Evolutionary conservation across 345 rosid genomes (phyloP), one percentile per base, ranked within the genome.

Genomic region (Linum usitatissimum): DNA sequence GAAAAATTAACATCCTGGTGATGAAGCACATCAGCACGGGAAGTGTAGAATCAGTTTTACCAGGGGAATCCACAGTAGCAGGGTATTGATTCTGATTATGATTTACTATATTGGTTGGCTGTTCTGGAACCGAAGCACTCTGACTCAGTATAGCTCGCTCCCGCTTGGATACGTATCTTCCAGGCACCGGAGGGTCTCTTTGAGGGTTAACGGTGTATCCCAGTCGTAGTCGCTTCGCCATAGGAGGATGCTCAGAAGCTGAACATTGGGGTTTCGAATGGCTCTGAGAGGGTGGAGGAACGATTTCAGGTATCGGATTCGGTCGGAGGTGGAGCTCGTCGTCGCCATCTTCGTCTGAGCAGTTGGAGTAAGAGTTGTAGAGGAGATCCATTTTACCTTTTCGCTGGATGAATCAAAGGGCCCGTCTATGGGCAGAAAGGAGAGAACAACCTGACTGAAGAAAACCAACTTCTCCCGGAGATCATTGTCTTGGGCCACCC

Each of bases 91-190:
- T 66, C 21, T 30, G 55, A 48, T 12, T 30, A 36, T 4, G 36
- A 3, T 31, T 31, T 31, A 31, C 36, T 31, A 31, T 48, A 6
- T 56, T 15, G 15, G 79, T 14, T 34, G 39, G 8, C 12, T 42
- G 49, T 42, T 42, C 28, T 6, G 62, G 12, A 30, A 42, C 38
- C 23, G 23, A 10, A 38, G 56, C 9, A 42, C 60, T 9, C 42
- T 64, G 73, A 15, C 68, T 68, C 30, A 60, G 28, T 31, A 80
- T 69, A 5, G 83, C 81, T 57, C 84, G 66, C 70, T 93, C 94
- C 73, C 91, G 77, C 78, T 83, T 84, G 18, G 90, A 87, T 19
- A 92, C 55, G 70, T 86, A 84, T 64, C 94, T 74, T 0, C 91
- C 96, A 15, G 84, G 79, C 55, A 75, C 53, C 67, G 80, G 70